Conservation (phyloP, 148 eudicot species). For the Vaccinium myrtillus region DNA sequence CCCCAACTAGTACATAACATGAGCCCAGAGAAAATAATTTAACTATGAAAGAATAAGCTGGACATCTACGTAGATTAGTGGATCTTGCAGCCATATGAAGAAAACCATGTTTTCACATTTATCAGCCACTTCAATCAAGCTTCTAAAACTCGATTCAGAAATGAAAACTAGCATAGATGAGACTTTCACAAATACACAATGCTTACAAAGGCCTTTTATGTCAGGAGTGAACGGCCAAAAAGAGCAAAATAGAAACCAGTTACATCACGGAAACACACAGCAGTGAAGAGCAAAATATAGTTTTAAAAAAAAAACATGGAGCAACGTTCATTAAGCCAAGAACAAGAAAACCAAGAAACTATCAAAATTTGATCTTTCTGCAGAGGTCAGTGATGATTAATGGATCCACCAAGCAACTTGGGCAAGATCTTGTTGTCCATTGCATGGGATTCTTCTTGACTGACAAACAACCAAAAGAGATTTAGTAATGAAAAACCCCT, state of each 20-base stretch:
- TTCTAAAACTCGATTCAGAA: too few species aligned
- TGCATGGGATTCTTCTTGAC: conserved; percentile 48
- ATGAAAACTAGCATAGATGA: too few species aligned
- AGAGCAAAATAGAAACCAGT: background rate
- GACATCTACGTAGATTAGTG: too few species aligned
- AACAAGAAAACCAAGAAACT: background rate
- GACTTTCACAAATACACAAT: background rate
- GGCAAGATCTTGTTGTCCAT: conserved; percentile 47
- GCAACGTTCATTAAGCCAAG: background rate
- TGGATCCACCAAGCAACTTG: conserved; percentile 53
- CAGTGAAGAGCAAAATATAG: background rate
- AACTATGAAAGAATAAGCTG: too few species aligned
- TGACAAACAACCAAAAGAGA: conserved; percentile 12
- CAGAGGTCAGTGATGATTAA: conserved; percentile 7
- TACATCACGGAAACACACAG: background rate
- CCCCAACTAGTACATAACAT: too few species aligned
- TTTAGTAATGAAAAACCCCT: background rate
- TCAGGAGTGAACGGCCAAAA: background rate
- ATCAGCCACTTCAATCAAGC: too few species aligned
- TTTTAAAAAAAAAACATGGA: background rate
- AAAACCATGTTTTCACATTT: too few species aligned
- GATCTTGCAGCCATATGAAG: too few species aligned
- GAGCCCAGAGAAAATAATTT: too few species aligned
- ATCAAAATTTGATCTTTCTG: background rate
- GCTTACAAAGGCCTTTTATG: background rate